A percentile compares a stretch with the other conserved stretches of the same genome.
Conservation (phyloP, 805 yeast genomes). For the Dipodascus albidus region DNA sequence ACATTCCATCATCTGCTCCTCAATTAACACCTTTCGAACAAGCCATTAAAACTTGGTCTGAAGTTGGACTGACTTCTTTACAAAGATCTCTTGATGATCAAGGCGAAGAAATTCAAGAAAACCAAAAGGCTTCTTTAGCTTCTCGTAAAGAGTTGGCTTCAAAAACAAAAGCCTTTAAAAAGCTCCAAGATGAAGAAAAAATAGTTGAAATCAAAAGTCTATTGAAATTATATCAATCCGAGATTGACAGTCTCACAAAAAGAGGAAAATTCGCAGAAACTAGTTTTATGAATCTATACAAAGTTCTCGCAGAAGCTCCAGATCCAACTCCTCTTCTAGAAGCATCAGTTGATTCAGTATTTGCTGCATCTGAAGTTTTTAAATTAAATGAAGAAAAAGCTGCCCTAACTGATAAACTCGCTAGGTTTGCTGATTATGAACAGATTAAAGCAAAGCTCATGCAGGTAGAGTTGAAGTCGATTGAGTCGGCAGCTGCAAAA, state of each 20-base stretch:
- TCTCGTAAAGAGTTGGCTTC: conserved; percentile 69
- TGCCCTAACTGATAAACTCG: conserved; percentile 37
- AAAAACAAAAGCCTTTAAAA: conserved; percentile 78
- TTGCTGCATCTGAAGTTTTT: conserved; percentile 41
- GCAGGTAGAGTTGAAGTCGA: conserved; percentile 49
- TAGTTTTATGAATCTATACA: conserved; percentile 62
- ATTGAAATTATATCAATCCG: conserved; percentile 70
- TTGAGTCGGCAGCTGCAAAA: conserved; percentile 41
- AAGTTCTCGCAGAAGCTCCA: conserved; percentile 77
- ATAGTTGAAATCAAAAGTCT: conserved; percentile 53
- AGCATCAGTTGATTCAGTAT: conserved; percentile 52
- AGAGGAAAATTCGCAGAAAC: conserved; percentile 67
- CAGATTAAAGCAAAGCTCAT: conserved; percentile 51
- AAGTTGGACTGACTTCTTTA: conserved; percentile 54
- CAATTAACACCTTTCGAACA: conserved; percentile 31
- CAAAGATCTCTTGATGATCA: conserved; percentile 67
- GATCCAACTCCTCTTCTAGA: conserved; percentile 81
- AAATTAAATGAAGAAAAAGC: conserved; percentile 39
- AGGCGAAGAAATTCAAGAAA: conserved; percentile 59
- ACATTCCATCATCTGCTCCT: neutral
- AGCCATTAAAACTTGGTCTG: conserved; percentile 67
- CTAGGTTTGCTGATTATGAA: conserved; percentile 68
- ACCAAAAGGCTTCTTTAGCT: conserved; percentile 54
- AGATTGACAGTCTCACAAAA: conserved; percentile 71
- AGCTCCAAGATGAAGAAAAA: conserved; percentile 56